Evolutionary conservation across 2,329 filamentous ascomycete species (phyloP), one percentile per base, ranked within the genome.

Genomic region (Nothomitra cinnamomea): DNA sequence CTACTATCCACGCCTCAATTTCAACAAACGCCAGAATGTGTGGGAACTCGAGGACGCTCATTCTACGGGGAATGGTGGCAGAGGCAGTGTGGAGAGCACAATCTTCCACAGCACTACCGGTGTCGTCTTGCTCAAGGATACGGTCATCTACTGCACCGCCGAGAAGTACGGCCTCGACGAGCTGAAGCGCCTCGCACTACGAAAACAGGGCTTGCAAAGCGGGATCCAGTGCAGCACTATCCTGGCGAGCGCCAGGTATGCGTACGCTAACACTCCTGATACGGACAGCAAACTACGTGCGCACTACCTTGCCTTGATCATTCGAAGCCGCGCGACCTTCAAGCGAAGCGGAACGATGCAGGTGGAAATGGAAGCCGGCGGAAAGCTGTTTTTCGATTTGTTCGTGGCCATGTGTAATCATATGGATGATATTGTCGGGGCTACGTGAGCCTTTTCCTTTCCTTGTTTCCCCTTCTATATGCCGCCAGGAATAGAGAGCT

Each of bases 301-400:
- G 75, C 88, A 95, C 75, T 95, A 95, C 76, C 82, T 96, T 69
- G 87, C 89, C 67, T 80, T 95, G 70, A 94, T 95, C 71, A 95
- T 95, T 75, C 84, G 89, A 74, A 90, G 86, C 77, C 87, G 90
- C 70, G 87, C 88, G 76, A 95, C 87, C 65, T 95, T 96, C 71
- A 95, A 95, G 82, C 82, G 85, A 72, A 95, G 88, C 74, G 89
- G 89, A 71, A 95, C 89, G 70, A 94, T 95, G 88, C 89, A 95
- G 78, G 83, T 85, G 74, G 89, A 95, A 75, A 95, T 96, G 89
- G 87, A 95, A 75, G 81, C 81, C 70, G 88, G 89, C 68, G 88
- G 77, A 72, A 89, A 89, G 77, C 77, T 95, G 72, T 95, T 92
- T 78, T 96, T 96, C 73, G 89, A 95, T 77, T 76, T 96, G 70